Evolutionary conservation across 805 yeast genomes (phyloP).

Genomic region (Metschnikowia santaceciliae): DNA sequence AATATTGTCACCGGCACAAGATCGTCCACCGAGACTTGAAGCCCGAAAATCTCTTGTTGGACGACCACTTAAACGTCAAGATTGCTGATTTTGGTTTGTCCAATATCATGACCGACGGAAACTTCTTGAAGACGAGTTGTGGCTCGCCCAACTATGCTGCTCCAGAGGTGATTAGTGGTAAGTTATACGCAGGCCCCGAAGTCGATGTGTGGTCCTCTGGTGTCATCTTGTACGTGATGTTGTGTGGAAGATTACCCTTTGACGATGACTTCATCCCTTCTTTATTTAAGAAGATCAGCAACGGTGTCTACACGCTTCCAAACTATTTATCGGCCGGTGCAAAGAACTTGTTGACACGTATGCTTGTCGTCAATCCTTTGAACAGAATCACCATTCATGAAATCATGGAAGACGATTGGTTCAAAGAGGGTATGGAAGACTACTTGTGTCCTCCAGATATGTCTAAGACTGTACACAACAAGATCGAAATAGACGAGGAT

Average conservation of each 20-base stretch:
- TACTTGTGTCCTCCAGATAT: constrained; percentile 64
- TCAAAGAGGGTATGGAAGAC: constrained; percentile 72
- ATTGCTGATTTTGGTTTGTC: constrained; percentile 95
- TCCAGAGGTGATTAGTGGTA: constrained; percentile 93
- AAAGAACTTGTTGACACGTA: constrained; percentile 71
- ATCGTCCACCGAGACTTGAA: constrained; percentile 95
- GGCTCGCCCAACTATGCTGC: constrained; percentile 98
- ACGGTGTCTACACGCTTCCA: constrained; percentile 90
- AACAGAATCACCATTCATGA: constrained; percentile 91
- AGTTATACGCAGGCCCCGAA: constrained; percentile 95
- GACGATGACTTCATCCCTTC: constrained; percentile 97
- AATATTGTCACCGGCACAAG: constrained; percentile 93
- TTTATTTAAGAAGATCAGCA: constrained; percentile 83
- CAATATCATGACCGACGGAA: constrained; percentile 96
- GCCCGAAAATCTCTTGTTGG: constrained; percentile 88
- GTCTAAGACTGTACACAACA: constrained; percentile 32
- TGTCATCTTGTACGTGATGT: constrained; percentile 90
- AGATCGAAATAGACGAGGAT: constrained; percentile 62
- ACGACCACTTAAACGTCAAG: constrained; percentile 86
- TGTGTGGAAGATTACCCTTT: constrained; percentile 92
- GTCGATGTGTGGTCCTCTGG: constrained; percentile 99
- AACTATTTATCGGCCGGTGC: constrained; percentile 84
- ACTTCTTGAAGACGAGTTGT: constrained; percentile 89
- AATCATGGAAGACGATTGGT: constrained; percentile 94
- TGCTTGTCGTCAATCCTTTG: constrained; percentile 93